Evolutionary conservation across 106 monocot genomes (phyloP).

Genomic region (Narthecium ossifragum): DNA sequence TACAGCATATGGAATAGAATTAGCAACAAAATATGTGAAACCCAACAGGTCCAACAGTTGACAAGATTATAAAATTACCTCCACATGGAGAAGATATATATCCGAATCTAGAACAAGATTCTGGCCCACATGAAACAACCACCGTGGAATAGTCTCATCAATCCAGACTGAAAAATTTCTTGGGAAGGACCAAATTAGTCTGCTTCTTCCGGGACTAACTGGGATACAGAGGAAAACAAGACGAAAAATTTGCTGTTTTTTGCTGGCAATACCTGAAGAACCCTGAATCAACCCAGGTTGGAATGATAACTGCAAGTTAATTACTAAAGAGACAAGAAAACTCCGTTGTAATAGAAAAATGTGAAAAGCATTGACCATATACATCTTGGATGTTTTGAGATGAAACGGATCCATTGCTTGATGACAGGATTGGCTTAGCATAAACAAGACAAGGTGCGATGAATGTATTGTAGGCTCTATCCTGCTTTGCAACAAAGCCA

Average conservation of each 20-base stretch:
- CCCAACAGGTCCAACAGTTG: not conserved
- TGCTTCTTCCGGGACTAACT: constrained; percentile 80
- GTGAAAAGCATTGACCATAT: constrained; percentile 3
- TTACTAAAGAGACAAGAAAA: too few species aligned
- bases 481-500: constrained; percentile 43
- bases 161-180: constrained; percentile 70
- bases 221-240: constrained; percentile 75
- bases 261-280: too few species aligned
- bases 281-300: too few species aligned
- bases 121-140: constrained; percentile 67
- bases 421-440: constrained; percentile 8
- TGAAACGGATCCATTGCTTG: constrained; percentile 8
- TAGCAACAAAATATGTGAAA: not conserved
- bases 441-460: constrained; percentile 64
- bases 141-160: constrained; percentile 62
- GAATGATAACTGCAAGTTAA: too few species aligned
- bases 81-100: constrained; percentile 73
- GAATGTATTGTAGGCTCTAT: constrained; percentile 37
- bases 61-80: constrained; percentile 37
- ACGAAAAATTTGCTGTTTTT: constrained; percentile 29
- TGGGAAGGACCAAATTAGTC: constrained; percentile 64
- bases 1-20: not conserved
- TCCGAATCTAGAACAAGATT: constrained; percentile 93
- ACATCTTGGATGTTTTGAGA: constrained; percentile 25
- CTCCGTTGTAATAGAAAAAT: too few species aligned